Percentiles rank a stretch among this genome's conserved stretches.
phyloP scores from a whole-genome alignment of 192 early-diverging fungal species.

The Umbelopsis sp. region DNA sequence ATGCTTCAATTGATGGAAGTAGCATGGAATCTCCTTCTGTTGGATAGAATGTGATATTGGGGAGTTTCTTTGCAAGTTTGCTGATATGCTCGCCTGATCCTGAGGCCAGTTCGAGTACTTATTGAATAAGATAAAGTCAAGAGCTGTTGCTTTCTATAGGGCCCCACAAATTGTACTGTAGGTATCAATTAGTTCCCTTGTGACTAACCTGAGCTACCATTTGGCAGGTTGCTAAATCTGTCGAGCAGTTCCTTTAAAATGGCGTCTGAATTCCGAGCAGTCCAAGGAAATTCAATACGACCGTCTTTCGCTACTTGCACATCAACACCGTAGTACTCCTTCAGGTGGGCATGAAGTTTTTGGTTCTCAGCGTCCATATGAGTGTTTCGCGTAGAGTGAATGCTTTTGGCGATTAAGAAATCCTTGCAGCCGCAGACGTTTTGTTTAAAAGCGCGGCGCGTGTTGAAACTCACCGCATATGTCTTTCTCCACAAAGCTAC shows the following conservation, averaged over 20 bases:
- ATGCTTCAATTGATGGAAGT: slow-evolving; percentile 4
- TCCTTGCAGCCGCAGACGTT: not conserved
- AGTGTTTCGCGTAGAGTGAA: not conserved
- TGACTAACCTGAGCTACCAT: not conserved
- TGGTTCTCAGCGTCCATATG: not conserved
- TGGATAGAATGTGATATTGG: slow-evolving; percentile 1
- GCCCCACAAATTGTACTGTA: not conserved
- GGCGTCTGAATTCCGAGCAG: not conserved
- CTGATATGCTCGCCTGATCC: not conserved
- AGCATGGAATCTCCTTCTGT: slow-evolving; percentile 10
- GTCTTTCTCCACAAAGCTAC: too few species aligned
- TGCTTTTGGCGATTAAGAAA: not conserved
- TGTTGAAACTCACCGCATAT: too few species aligned
- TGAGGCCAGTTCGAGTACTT: not conserved
- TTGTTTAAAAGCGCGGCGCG: too few species aligned
- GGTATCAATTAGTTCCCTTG: too few species aligned
- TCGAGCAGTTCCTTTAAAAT: slow-evolving; percentile 4
- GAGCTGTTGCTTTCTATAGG: not conserved
- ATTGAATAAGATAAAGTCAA: not conserved
- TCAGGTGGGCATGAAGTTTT: not conserved
- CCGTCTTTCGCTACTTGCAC: not conserved
- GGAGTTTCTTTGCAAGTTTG: slow-evolving; percentile 1
- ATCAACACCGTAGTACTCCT: slow-evolving; percentile 5
- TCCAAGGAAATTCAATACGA: slow-evolving; percentile 7
- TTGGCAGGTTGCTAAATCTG: not conserved